Evolutionary conservation across 2,329 filamentous ascomycete species (phyloP), one percentile per base, ranked within the genome.

Genomic region (Dactylellina parvicollis): DNA sequence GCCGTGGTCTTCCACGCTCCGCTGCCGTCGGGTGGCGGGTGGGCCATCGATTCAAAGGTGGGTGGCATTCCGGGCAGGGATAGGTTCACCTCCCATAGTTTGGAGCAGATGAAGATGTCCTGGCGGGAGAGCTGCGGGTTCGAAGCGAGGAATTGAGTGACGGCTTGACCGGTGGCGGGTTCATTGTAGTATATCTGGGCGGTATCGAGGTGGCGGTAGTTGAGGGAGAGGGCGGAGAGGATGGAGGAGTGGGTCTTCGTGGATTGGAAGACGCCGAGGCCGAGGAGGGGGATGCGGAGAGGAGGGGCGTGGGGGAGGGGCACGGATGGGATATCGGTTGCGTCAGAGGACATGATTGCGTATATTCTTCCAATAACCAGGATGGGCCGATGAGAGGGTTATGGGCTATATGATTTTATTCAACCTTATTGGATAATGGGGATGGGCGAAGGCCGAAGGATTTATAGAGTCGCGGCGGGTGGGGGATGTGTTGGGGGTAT

Each of bases 121-220:
- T 52, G 52, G 20, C 69, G 60, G n/a, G 59, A 47, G 54, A 73
- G 14, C 8, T 20, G 9, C 12, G 69, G 69, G 47, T 56, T 73
- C 18, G 46, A 22, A 12, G 42, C 26, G 12, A 73, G 54, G 44
- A 66, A 73, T 40, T 65, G 44, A 16, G 60, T 2, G 22, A 73
- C 69, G 9, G 69, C 60, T 16, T 55, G 16, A 12, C 69, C 69
- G 2, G 69, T 73, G 8, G 34, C 60, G 1, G 60, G 9, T 32
- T 73, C 69, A 56, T 66, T 73, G 54, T 55, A 60, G 47, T 73
- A 73, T 32, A 73, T 60, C 28, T 66, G 54, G 14, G 69, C 69
- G 30, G 60, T 73, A 38, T 73, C 69, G 7, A 73, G 50, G 54
- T 73, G 69, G 36, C 69, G 69, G 38, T 73, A 73, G 30, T 60